Evolutionary conservation across 768 basidiomycete species (phyloP).

Genomic region (Chlorophyllum brunneum): DNA sequence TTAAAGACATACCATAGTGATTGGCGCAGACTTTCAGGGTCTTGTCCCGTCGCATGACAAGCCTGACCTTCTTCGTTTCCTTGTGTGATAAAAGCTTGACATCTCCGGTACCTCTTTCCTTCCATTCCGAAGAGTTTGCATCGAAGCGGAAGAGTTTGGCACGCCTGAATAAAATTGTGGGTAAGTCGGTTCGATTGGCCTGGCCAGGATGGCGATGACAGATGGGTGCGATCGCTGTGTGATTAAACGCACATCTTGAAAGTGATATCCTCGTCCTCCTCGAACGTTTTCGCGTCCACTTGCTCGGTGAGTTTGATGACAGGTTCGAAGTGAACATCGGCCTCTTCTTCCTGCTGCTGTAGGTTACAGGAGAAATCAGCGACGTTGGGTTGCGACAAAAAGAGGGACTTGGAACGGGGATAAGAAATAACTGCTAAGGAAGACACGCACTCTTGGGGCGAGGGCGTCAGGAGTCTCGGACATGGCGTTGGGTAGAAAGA

Average conservation of each 20-base stretch:
- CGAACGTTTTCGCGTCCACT: conserved; percentile 91
- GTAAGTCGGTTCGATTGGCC: conserved; percentile 18
- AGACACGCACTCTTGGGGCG: conserved; percentile 60
- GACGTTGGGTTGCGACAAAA: conserved; percentile 11
- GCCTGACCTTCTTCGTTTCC: conserved; percentile 84
- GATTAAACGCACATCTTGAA: conserved; percentile 87
- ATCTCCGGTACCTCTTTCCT: conserved; percentile 96
- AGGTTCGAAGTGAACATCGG: conserved; percentile 91
- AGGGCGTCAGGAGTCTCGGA: conserved; percentile 60
- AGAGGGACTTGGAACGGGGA: conserved; percentile 6
- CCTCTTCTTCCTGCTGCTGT: conserved; percentile 61
- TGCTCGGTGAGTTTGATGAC: conserved; percentile 95
- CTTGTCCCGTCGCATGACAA: conserved; percentile 99
- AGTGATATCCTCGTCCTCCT: conserved; percentile 88
- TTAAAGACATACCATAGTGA: conserved; percentile 67
- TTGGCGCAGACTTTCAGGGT: conserved; percentile 99
- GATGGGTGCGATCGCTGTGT: conserved; percentile 24
- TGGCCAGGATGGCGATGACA: conserved; percentile 26
- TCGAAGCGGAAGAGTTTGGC: conserved; percentile 98
- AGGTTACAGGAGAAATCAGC: conserved; percentile 19
- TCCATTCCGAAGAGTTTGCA: conserved; percentile 80
- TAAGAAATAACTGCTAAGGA: conserved; percentile 24
- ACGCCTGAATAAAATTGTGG: conserved; percentile 55
- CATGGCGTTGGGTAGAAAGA: conserved; percentile 39
- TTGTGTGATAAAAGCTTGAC: conserved; percentile 90